These are phyloP conservation scores for Colletotrichum kahawae DNA, from an alignment of 2,329 filamentous ascomycete species.

Conservation along the genomic window DNA sequence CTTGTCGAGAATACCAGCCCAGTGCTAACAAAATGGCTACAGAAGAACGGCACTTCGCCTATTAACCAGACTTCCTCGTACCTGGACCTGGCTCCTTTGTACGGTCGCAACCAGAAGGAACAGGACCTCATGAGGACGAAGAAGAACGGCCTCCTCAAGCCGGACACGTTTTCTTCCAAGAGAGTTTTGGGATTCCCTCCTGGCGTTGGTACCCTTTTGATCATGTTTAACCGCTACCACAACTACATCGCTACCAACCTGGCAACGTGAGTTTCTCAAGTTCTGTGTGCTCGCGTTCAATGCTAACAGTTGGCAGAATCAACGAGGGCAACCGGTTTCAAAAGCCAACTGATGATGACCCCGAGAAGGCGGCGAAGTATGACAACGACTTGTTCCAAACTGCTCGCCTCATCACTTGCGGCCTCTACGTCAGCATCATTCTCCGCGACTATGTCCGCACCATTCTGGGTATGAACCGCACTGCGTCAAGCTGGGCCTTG, in stretches of 20 bases:
- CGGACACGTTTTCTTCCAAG: slow-evolving; percentile 58
- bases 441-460: slow-evolving; percentile 44
- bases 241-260: slow-evolving; percentile 27
- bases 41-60: slow-evolving; percentile 34
- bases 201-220: slow-evolving; percentile 55
- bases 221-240: slow-evolving; percentile 54
- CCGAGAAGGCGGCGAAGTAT: slow-evolving; percentile 35
- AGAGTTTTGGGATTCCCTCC: slow-evolving; percentile 56
- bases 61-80: slow-evolving; percentile 47
- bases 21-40: neutral
- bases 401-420: slow-evolving; percentile 52
- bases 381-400: slow-evolving; percentile 47
- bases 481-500: slow-evolving; percentile 38
- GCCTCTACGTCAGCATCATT: slow-evolving; percentile 59
- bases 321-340: slow-evolving; percentile 46
- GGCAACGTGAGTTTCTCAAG: slow-evolving; percentile 4
- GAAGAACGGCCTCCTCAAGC: slow-evolving; percentile 55
- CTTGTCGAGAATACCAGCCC: neutral
- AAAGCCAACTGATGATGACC: slow-evolving; percentile 9
- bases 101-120: slow-evolving; percentile 55
- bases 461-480: slow-evolving; percentile 54
- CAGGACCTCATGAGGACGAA: slow-evolving; percentile 54
- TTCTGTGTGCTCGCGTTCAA: slow-evolving; percentile 11
- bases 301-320: slow-evolving; percentile 29
- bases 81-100: slow-evolving; percentile 53